These are phyloP conservation scores for Avicennia marina DNA, from an alignment of 257 asterid genomes.

Conservation along the genomic window DNA sequence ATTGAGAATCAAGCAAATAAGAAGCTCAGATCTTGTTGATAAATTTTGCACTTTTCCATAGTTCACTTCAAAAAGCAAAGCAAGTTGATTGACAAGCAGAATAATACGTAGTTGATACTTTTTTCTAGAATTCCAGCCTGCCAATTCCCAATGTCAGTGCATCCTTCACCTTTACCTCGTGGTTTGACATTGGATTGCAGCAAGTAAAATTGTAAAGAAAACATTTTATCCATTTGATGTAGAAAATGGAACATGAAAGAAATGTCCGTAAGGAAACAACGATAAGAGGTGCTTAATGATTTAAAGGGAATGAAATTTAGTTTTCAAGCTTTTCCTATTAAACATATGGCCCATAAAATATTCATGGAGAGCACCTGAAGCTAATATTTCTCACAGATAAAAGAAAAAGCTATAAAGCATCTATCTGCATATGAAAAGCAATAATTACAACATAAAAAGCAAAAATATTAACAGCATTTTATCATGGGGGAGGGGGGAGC, in stretches of 20 bases:
- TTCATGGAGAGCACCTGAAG: too few species aligned
- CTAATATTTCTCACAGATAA: neutral
- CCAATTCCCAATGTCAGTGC: neutral
- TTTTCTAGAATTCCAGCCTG: neutral
- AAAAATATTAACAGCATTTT: neutral
- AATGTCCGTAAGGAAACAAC: neutral
- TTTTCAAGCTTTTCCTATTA: neutral
- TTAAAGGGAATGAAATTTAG: neutral
- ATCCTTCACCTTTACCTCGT: neutral
- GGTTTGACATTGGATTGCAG: neutral
- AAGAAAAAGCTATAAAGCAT: neutral
- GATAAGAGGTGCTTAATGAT: neutral
- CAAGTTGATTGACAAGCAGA: neutral
- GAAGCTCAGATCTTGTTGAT: neutral
- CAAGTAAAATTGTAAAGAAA: neutral
- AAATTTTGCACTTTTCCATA: neutral
- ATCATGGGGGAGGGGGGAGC: conserved; percentile 3
- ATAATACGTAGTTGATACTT: neutral
- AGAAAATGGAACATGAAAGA: neutral
- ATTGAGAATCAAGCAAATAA: neutral
- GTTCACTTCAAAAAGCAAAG: neutral
- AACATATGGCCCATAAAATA: too few species aligned
- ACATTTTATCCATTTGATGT: neutral
- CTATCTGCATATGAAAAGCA: conserved; percentile 10
- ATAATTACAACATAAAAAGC: neutral